phyloP scores from a whole-genome alignment of 2,329 filamentous ascomycete species.

The Ambrosiella xylebori region DNA sequence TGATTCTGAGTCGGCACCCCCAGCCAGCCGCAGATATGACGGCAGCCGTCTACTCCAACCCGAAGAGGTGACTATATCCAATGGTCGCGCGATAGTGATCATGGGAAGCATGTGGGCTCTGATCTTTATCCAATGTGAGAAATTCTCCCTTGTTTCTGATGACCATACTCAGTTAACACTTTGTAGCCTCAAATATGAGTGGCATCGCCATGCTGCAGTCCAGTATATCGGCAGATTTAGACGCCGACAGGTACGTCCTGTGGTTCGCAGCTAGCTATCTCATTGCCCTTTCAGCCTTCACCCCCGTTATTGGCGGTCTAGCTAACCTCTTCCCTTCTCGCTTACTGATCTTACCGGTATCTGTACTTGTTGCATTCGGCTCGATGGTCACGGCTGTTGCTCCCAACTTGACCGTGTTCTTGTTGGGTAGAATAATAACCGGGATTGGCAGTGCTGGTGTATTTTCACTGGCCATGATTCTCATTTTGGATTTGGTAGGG shows the following conservation, averaged over 20 bases:
- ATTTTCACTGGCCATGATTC: constrained; percentile 55
- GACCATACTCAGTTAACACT: neutral
- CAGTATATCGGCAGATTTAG: constrained; percentile 54
- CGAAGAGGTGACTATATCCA: neutral
- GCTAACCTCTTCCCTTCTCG: constrained; percentile 57
- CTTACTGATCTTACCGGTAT: constrained; percentile 44
- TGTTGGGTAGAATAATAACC: constrained; percentile 49
- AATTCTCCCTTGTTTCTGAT: neutral
- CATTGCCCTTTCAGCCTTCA: constrained; percentile 40
- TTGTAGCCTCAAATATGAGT: constrained; percentile 49
- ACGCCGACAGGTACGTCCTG: constrained; percentile 53
- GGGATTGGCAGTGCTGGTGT: constrained; percentile 56
- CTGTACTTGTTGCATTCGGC: constrained; percentile 41
- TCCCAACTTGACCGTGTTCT: constrained; percentile 40
- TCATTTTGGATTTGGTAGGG: constrained; percentile 57
- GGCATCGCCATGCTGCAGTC: constrained; percentile 70
- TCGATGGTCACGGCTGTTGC: constrained; percentile 48
- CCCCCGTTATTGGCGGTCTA: constrained; percentile 55
- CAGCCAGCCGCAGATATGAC: neutral
- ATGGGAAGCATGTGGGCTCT: constrained; percentile 7
- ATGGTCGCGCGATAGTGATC: neutral
- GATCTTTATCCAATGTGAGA: constrained; percentile 11
- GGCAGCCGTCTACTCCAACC: neutral
- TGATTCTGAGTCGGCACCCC: neutral
- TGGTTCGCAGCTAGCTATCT: constrained; percentile 74